Conservation (phyloP, 768 basidiomycete genomes). For the Leccinum olivaceopallidum region DNA sequence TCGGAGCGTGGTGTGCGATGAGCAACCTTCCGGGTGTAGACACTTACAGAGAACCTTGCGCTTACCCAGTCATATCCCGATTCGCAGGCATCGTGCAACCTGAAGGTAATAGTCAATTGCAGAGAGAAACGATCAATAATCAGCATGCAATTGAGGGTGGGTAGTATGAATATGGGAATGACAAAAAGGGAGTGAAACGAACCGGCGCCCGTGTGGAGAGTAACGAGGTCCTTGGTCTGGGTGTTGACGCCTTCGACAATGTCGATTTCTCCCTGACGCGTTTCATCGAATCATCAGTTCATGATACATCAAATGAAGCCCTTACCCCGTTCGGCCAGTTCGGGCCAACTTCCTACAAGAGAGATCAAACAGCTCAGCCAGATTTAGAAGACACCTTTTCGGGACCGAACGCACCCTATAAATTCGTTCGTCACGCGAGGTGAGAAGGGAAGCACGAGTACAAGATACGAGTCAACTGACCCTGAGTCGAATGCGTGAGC, state of each 20-base stretch:
- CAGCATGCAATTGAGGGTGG: neutral
- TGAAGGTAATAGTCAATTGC: neutral
- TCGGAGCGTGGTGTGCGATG: neutral
- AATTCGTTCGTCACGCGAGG: neutral
- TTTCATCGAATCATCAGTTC: neutral
- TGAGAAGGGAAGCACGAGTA: neutral
- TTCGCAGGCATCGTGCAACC: slow-evolving; percentile 38
- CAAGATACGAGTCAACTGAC: slow-evolving; percentile 11
- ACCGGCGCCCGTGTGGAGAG: slow-evolving; percentile 33
- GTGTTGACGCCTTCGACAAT: slow-evolving; percentile 38
- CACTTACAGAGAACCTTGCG: neutral
- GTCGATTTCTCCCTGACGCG: slow-evolving; percentile 32
- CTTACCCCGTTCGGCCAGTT: slow-evolving; percentile 30
- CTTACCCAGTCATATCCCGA: slow-evolving; percentile 33
- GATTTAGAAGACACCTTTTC: neutral
- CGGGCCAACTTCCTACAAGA: slow-evolving; percentile 27
- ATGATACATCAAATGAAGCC: neutral
- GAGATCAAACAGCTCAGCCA: neutral
- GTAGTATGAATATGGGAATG: neutral
- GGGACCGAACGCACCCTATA: slow-evolving; percentile 20
- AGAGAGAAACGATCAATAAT: neutral
- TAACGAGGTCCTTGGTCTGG: slow-evolving; percentile 24
- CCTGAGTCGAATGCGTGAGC: slow-evolving; percentile 7
- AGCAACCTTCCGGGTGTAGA: neutral
- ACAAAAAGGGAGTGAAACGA: slow-evolving; percentile 2